Evolutionary conservation across 169 alveolate genomes (phyloP).

Genomic region (Blepharisma undulans): DNA sequence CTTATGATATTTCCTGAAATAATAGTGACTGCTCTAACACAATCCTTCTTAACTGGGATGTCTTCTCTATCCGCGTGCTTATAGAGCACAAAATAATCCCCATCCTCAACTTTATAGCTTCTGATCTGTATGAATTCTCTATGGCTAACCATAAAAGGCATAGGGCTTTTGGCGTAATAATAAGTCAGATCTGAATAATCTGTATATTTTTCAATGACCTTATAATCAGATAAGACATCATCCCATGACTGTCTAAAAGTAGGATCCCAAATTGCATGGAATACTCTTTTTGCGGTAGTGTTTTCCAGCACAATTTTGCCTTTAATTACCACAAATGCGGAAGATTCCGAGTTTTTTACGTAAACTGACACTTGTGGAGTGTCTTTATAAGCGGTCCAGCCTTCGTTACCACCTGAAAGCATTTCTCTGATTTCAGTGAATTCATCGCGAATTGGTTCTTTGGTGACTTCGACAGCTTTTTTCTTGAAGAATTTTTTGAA

Average conservation of each 20-base stretch:
- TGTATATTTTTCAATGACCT: background rate
- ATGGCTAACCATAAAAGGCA: background rate
- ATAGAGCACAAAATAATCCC: background rate
- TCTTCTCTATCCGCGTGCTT: background rate
- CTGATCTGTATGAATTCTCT: background rate
- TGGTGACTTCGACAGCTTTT: background rate
- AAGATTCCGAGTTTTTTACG: background rate
- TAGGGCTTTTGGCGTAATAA: background rate
- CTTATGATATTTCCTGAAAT: background rate
- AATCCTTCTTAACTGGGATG: background rate
- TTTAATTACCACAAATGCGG: background rate
- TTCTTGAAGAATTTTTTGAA: background rate
- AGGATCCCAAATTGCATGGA: background rate
- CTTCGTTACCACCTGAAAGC: background rate
- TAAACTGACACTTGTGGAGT: background rate
- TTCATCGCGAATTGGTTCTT: background rate
- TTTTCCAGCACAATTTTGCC: background rate
- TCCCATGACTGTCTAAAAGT: background rate
- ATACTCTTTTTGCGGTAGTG: background rate
- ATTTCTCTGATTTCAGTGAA: background rate
- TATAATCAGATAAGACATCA: conserved; percentile 3
- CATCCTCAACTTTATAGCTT: background rate
- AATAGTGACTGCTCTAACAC: conserved; percentile 11
- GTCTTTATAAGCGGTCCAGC: background rate
- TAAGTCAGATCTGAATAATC: background rate